A percentile compares a stretch with the other conserved stretches of the same genome.
Evolutionary conservation across 2,329 filamentous ascomycete species (phyloP).

Genomic region (Emericellopsis cladophorae): DNA sequence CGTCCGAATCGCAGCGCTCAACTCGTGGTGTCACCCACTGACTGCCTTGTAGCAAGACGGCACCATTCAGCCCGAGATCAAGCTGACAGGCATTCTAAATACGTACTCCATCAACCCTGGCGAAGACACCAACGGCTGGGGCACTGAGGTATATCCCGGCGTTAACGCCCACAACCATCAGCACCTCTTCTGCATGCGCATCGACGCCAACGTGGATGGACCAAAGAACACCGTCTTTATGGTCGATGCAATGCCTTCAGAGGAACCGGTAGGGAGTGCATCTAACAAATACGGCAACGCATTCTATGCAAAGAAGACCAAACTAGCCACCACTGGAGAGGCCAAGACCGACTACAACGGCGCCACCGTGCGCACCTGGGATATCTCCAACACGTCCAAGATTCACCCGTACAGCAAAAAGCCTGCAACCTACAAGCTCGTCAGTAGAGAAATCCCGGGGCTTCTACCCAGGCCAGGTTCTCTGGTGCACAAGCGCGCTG

Average conservation of each 20-base stretch:
- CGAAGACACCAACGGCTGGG: slow-evolving; percentile 78
- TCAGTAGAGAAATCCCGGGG: slow-evolving; percentile 69
- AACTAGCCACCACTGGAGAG: slow-evolving; percentile 56
- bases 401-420: slow-evolving; percentile 80
- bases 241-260: slow-evolving; percentile 59
- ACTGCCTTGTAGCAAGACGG: slow-evolving; percentile 50
- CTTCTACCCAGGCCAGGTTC: slow-evolving; percentile 73
- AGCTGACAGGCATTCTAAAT: slow-evolving; percentile 85
- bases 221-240: slow-evolving; percentile 76
- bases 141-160: slow-evolving; percentile 78
- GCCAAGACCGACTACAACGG: slow-evolving; percentile 73
- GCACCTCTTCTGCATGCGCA: slow-evolving; percentile 82
- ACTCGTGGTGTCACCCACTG: too few relatives aligned
- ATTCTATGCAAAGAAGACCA: slow-evolving; percentile 76
- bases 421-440: slow-evolving; percentile 77
- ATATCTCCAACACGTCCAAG: slow-evolving; percentile 74
- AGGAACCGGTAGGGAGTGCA: slow-evolving; percentile 62
- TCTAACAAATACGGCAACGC: slow-evolving; percentile 87
- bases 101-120: slow-evolving; percentile 72
- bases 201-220: slow-evolving; percentile 81
- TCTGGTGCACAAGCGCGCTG: slow-evolving; percentile 76
- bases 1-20: too few relatives aligned
- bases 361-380: slow-evolving; percentile 71
- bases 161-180: slow-evolving; percentile 96
- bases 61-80: slow-evolving; percentile 82